phyloP scores from a whole-genome alignment of 352 stramenopile species.

The Bremia lactucae region DNA sequence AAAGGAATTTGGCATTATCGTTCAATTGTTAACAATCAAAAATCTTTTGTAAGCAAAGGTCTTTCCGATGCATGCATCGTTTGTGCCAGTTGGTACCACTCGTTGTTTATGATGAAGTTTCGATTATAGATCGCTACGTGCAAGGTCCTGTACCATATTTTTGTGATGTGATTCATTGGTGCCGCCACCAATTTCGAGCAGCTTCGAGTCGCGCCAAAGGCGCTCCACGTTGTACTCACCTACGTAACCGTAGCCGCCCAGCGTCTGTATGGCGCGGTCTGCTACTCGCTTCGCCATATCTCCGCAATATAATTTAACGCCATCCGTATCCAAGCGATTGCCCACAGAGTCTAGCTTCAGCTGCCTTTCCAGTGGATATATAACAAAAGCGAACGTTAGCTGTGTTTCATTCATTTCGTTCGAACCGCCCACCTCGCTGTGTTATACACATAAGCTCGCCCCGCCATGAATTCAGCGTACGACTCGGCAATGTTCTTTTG shows the following conservation, averaged over 20 bases:
- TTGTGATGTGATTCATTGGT: conserved; percentile 99
- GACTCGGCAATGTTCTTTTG: conserved; percentile 96
- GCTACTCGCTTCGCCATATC: conserved; percentile 96
- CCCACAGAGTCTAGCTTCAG: conserved; percentile 91
- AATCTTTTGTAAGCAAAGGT: too few species aligned
- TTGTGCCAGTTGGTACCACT: not conserved
- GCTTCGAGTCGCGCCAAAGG: conserved; percentile 97
- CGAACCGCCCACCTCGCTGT: conserved; percentile 60
- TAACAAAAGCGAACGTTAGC: not conserved
- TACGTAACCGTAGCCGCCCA: conserved; percentile 98
- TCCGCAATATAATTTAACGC: conserved; percentile 97
- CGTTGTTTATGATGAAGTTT: too few species aligned
- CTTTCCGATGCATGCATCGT: not conserved
- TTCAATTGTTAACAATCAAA: too few species aligned
- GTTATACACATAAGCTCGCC: conserved; percentile 94
- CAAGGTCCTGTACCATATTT: conserved; percentile 92
- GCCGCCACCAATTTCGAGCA: conserved; percentile 98
- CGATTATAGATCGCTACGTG: conserved; percentile 21
- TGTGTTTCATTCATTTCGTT: not conserved
- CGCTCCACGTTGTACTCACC: conserved; percentile 97
- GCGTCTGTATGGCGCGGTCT: conserved; percentile 95
- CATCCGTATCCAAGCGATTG: conserved; percentile 96
- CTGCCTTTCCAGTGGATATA: conserved; percentile 43
- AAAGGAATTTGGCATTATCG: conserved; percentile 16
- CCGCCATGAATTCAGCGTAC: conserved; percentile 98